These are phyloP conservation scores for Xylariaceae sp. DNA, from an alignment of 2,329 filamentous ascomycete genomes.

Conservation along the genomic window DNA sequence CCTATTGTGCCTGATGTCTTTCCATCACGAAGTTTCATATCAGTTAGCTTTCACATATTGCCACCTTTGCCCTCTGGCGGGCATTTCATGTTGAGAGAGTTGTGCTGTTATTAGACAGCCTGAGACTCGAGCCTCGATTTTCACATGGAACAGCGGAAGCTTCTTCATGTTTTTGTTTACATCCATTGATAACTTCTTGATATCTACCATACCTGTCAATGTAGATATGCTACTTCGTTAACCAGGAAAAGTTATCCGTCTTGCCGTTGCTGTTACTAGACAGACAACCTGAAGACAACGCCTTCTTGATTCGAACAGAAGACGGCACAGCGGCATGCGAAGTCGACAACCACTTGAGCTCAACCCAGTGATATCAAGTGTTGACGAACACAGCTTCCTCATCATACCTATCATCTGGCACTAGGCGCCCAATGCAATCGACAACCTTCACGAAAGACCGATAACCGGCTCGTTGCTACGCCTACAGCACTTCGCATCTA, in stretches of 20 bases:
- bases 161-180: neutral
- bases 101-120: slow-evolving; percentile 31
- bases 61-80: no score
- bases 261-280: slow-evolving; percentile 33
- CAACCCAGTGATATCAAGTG: neutral
- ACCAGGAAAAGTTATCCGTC: slow-evolving; percentile 8
- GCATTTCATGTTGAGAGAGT: neutral
- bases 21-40: no score
- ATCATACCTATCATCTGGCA: neutral
- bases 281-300: slow-evolving; percentile 21
- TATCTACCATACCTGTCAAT: slow-evolving; percentile 15
- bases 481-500: neutral
- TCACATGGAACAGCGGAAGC: neutral
- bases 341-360: neutral
- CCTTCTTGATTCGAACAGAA: neutral
- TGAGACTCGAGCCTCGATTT: slow-evolving; percentile 9
- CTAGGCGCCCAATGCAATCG: neutral
- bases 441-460: neutral
- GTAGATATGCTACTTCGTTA: slow-evolving; percentile 19
- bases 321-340: neutral
- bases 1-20: no score
- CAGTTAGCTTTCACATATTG: no score
- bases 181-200: neutral
- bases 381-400: neutral
- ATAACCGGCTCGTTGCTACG: neutral